Evolutionary conservation across 2,329 filamentous ascomycete genomes (phyloP).

Genomic region (Leptosphaerulina australis): DNA sequence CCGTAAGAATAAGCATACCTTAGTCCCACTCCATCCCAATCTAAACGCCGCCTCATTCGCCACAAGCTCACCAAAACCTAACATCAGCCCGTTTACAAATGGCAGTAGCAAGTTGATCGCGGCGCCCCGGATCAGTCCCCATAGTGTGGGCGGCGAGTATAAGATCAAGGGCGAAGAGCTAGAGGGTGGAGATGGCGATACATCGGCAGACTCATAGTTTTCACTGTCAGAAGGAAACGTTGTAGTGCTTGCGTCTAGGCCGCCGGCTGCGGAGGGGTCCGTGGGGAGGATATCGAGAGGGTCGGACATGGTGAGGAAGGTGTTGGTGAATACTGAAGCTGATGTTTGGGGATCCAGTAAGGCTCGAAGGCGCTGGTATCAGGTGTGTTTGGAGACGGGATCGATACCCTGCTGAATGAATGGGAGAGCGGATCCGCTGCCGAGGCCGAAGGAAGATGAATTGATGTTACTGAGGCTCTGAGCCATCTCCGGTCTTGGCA

Average conservation of each 20-base stretch:
- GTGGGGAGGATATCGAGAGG: constrained; percentile 54
- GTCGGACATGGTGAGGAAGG: constrained; percentile 42
- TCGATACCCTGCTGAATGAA: not conserved
- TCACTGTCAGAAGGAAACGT: constrained; percentile 85
- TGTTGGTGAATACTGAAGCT: not conserved
- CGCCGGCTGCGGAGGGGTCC: constrained; percentile 63
- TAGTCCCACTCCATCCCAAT: constrained; percentile 91
- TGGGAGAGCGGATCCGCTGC: constrained; percentile 2
- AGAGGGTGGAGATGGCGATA: constrained; percentile 64
- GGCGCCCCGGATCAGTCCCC: constrained; percentile 82
- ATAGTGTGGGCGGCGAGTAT: constrained; percentile 87
- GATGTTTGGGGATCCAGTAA: not conserved
- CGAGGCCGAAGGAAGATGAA: not conserved
- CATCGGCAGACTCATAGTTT: constrained; percentile 74
- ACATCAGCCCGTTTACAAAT: constrained; percentile 97
- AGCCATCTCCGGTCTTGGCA: constrained; percentile 16
- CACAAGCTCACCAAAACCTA: constrained; percentile 95
- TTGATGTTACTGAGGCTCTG: constrained; percentile 27
- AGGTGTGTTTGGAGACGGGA: too few relatives aligned
- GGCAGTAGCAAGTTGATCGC: constrained; percentile 95
- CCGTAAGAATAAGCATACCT: constrained; percentile 67
- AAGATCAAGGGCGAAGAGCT: constrained; percentile 74
- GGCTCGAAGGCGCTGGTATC: too few relatives aligned
- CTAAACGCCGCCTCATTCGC: constrained; percentile 94
- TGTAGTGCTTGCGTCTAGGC: constrained; percentile 52